A percentile compares a stretch with the other conserved stretches of the same genome.
Evolutionary conservation across 2,329 filamentous ascomycete species (phyloP).

Genomic region (Trichoderma afroharzianum): DNA sequence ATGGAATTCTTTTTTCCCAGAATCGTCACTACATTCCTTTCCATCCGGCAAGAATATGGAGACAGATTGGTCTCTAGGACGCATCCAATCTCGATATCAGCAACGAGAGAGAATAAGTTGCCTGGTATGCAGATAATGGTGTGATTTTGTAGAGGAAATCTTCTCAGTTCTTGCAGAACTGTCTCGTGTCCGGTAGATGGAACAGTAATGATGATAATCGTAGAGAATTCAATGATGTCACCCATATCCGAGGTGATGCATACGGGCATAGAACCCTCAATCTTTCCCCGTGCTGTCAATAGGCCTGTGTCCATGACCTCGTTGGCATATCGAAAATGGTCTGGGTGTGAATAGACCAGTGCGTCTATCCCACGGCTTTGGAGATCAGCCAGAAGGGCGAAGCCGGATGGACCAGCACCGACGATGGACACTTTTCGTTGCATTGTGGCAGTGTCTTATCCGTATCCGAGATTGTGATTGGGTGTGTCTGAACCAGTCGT

Average conservation of each 20-base stretch:
- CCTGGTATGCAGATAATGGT: not conserved
- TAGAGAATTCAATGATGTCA: not conserved
- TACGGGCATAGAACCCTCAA: not conserved
- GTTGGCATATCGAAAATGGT: not conserved
- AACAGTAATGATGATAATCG: not conserved
- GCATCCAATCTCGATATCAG: not conserved
- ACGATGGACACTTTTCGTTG: not conserved
- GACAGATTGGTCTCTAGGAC: not conserved
- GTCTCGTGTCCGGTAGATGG: not conserved
- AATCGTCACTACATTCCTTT: not conserved
- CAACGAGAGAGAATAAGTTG: not conserved
- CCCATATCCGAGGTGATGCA: not conserved
- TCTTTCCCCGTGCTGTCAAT: not conserved
- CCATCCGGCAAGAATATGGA: not conserved
- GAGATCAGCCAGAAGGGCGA: not conserved
- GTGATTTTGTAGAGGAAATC: not conserved
- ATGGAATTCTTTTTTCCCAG: not conserved
- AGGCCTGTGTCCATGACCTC: not conserved
- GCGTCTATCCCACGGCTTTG: not conserved
- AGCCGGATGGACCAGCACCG: not conserved
- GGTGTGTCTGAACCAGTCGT: not conserved
- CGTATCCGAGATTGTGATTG: not conserved
- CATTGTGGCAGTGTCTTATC: not conserved
- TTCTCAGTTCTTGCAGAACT: not conserved
- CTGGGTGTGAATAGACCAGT: not conserved